Evolutionary conservation across 2,329 filamentous ascomycete species (phyloP), one percentile per base, ranked within the genome.

Genomic region (Scytalidium lignicola): DNA sequence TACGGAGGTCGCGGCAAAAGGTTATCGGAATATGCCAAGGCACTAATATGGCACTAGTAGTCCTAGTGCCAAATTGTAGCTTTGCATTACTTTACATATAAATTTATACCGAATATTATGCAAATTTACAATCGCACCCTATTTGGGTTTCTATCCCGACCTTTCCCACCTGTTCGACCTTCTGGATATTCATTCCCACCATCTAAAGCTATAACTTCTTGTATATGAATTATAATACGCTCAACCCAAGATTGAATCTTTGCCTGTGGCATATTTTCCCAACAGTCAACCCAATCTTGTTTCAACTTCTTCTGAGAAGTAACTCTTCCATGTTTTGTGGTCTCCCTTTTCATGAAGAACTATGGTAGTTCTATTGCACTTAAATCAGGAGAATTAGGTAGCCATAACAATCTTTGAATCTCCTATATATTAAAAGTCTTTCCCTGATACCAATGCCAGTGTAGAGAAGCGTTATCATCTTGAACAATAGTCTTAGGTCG

Each of bases 341-440:
- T 58, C 32, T 37, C 15, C 43, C 49, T 47, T 28, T 62, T 61
- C n/a, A 62, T 44, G 44, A 43, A 58, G 12, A 51, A 48, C 59
- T 46, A 62, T 17, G 39, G 46, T 45, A 53, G 55, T 41, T 62
- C 51, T 48, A 59, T 60, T 37, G 51, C 44, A 43, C 56, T 59
- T 1, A 62, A 47, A 47, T 62, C 55, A 41, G 56, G 53, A 3
- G 53, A 61, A 48, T 61, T 59, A 12, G 37, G 18, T 0, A 48
- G 53, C 45, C 49, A 59, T 17, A 47, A 8, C 0, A 52, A 6
- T 2, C 17, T 20, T 13, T 23, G 2, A 20, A 55, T 44, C 2
- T 47, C 23, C 17, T 22, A 37, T 19, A 26, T 22, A 4, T 23
- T 22, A 48, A 28, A 28, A 7, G 13, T 43, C n/a, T 43, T 19